phyloP scores from a whole-genome alignment of 805 yeast species.

The Nakazawaea wickerhamii region DNA sequence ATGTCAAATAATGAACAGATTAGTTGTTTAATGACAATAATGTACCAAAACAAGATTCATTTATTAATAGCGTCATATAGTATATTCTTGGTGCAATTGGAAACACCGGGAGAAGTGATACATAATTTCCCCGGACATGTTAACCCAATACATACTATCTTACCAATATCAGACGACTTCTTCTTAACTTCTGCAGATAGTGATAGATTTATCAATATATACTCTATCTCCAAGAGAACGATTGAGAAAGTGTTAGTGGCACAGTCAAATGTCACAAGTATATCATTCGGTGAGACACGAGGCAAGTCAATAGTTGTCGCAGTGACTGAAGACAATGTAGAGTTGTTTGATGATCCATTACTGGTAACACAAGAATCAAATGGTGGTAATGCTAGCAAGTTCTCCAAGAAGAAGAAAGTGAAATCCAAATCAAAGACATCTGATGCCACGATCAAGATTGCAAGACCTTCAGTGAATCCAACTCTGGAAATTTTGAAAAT shows the following conservation, averaged over 20 bases:
- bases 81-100: slow-evolving; percentile 46
- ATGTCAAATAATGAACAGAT: slow-evolving; percentile 18
- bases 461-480: slow-evolving; percentile 37
- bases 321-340: slow-evolving; percentile 64
- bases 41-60: slow-evolving; percentile 29
- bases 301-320: slow-evolving; percentile 39
- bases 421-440: slow-evolving; percentile 47
- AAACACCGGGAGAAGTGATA: slow-evolving; percentile 31
- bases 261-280: slow-evolving; percentile 50
- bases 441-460: slow-evolving; percentile 38
- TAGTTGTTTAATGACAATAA: slow-evolving; percentile 20
- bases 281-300: slow-evolving; percentile 34
- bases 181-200: slow-evolving; percentile 69
- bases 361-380: slow-evolving; percentile 14
- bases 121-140: slow-evolving; percentile 64
- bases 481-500: slow-evolving; percentile 21
- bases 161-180: slow-evolving; percentile 34
- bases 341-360: slow-evolving; percentile 60
- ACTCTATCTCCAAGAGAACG: slow-evolving; percentile 38
- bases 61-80: slow-evolving; percentile 65
- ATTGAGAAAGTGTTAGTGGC: slow-evolving; percentile 60
- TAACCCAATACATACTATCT: slow-evolving; percentile 51
- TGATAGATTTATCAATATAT: slow-evolving; percentile 78
- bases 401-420: slow-evolving; percentile 38
- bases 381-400: slow-evolving; percentile 15